Evolutionary conservation across 208 protist species (phyloP).

Genomic region (Naegleria fowleri): DNA sequence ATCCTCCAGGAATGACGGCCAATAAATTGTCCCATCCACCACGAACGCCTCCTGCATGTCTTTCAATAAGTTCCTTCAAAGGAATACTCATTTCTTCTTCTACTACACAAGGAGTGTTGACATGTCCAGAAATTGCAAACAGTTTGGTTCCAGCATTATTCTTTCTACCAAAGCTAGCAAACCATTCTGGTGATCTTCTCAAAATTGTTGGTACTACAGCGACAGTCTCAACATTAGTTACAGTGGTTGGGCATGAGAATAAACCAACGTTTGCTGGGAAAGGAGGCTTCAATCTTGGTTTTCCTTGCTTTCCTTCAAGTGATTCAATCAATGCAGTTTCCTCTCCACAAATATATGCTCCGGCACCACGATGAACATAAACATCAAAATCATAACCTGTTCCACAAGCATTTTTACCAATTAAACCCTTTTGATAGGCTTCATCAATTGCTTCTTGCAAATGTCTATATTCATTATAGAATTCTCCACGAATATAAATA

Average conservation of each 20-base stretch:
- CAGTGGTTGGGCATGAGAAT: conserved; percentile 96
- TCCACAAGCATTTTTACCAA: conserved; percentile 94
- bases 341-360: conserved; percentile 99
- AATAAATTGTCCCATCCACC: conserved; percentile 98
- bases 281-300: conserved; percentile 96
- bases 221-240: conserved; percentile 98
- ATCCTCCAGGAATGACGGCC: conserved; percentile 92
- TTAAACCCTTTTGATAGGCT: conserved; percentile 85
- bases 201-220: conserved; percentile 90
- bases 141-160: conserved; percentile 96
- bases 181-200: conserved; percentile 84
- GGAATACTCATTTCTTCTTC: conserved; percentile 98
- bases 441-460: conserved; percentile 91
- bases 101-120: conserved; percentile 95
- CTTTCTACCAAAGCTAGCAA: conserved; percentile 87
- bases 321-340: conserved; percentile 95
- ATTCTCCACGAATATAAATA: conserved; percentile 99
- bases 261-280: conserved; percentile 97
- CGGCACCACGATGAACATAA: conserved; percentile 92
- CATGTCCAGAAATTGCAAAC: conserved; percentile 94
- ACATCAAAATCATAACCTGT: conserved; percentile 96
- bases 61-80: conserved; percentile 91
- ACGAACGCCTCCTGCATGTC: conserved; percentile 88
- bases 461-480: conserved; percentile 86
- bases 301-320: conserved; percentile 91